These are phyloP conservation scores for Alternaria burnsii DNA, from an alignment of 2,329 filamentous ascomycete species.

Conservation along the genomic window DNA sequence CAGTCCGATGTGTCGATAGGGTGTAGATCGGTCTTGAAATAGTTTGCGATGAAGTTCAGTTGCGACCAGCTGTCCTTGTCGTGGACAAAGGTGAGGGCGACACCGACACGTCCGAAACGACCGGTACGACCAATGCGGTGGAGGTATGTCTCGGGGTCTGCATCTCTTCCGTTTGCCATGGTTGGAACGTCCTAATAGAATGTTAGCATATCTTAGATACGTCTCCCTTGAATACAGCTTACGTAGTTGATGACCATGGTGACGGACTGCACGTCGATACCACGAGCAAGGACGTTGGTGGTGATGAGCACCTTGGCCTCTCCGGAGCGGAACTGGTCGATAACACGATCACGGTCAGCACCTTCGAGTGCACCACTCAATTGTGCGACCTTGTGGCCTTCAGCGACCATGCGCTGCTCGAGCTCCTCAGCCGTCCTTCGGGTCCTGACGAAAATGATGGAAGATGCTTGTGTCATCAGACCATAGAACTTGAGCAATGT, in stretches of 20 bases:
- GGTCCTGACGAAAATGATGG: constrained; percentile 97
- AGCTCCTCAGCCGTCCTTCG: constrained; percentile 87
- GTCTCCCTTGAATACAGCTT: constrained; percentile 21
- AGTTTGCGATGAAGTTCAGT: constrained; percentile 78
- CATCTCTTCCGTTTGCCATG: constrained; percentile 65
- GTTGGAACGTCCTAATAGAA: constrained; percentile 59
- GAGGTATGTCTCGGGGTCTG: constrained; percentile 94
- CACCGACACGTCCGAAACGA: constrained; percentile 94
- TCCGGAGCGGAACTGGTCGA: constrained; percentile 86
- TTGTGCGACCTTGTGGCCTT: constrained; percentile 91
- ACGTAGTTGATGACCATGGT: constrained; percentile 99
- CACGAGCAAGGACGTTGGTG: constrained; percentile 94
- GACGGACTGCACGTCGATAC: constrained; percentile 90
- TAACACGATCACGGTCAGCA: constrained; percentile 79
- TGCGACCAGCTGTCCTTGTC: constrained; percentile 83
- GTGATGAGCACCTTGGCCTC: constrained; percentile 96
- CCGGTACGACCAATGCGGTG: constrained; percentile 98
- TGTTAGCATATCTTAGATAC: neutral
- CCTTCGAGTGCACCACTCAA: constrained; percentile 90
- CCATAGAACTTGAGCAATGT: constrained; percentile 93
- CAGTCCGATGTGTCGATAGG: constrained; percentile 86
- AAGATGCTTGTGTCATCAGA: constrained; percentile 94
- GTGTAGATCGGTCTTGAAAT: constrained; percentile 82
- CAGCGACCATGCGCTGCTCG: constrained; percentile 81
- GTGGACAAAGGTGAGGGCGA: constrained; percentile 93